Evolutionary conservation across 345 rosid species (phyloP).

Genomic region (Stellera chamaejasme): DNA sequence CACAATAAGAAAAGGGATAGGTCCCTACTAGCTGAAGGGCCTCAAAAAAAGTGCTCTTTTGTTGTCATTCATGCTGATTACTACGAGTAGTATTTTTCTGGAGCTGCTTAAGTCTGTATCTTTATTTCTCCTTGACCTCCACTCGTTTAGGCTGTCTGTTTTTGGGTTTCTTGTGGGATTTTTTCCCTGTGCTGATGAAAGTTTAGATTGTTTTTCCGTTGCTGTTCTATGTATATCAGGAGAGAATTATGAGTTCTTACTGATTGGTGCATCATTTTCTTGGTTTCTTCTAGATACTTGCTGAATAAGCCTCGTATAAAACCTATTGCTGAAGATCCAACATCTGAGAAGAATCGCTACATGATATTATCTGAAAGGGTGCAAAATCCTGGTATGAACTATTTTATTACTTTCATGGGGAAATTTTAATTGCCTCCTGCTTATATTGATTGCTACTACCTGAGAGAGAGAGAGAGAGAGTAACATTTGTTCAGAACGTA

Average conservation of each 20-base stretch:
- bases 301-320: constrained; percentile 74
- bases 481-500: too few species aligned
- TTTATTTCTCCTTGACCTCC: too few species aligned
- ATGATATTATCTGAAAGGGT: constrained; percentile 67
- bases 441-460: too few species aligned
- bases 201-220: not conserved
- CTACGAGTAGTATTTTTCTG: too few species aligned
- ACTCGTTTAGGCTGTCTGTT: not conserved
- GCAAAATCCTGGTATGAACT: constrained; percentile 42
- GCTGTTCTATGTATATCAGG: too few species aligned
- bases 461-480: too few species aligned
- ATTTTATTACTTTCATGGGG: not conserved
- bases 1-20: too few species aligned
- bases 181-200: not conserved
- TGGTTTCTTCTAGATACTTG: constrained; percentile 46
- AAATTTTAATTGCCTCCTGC: too few species aligned
- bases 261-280: not conserved
- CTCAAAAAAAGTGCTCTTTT: too few species aligned
- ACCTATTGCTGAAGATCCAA: constrained; percentile 73
- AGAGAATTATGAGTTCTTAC: too few species aligned
- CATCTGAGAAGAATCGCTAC: constrained; percentile 50
- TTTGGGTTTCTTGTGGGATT: constrained; percentile 1
- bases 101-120: not conserved
- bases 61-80: too few species aligned
- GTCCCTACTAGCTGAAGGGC: too few species aligned